phyloP scores from a whole-genome alignment of 495 filamentous ascomycete species.

The Aspergillus haitiensis region DNA sequence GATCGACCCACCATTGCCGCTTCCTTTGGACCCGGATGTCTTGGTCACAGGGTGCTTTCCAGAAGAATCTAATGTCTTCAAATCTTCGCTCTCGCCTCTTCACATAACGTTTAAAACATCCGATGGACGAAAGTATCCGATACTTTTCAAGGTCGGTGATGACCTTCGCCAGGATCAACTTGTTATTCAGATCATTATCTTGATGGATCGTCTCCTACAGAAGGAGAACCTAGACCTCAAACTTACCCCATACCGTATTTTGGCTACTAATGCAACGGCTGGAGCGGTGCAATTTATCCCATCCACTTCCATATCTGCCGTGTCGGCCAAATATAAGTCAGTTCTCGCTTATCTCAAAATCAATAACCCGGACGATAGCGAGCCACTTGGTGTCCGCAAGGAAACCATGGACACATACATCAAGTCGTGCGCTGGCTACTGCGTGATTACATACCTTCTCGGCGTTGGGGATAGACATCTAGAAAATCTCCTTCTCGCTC shows the following conservation, averaged over 20 bases:
- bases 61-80: constrained; percentile 89
- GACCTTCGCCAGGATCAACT: constrained; percentile 97
- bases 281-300: constrained; percentile 92
- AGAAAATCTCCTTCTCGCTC: constrained; percentile 90
- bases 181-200: constrained; percentile 94
- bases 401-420: constrained; percentile 94
- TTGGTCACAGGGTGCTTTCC: constrained; percentile 75
- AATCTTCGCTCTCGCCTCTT: constrained; percentile 87
- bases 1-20: constrained; percentile 83
- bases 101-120: constrained; percentile 87
- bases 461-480: constrained; percentile 95
- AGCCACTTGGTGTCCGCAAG: constrained; percentile 82
- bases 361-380: constrained; percentile 84
- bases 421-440: constrained; percentile 95
- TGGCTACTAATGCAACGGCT: constrained; percentile 85
- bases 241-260: constrained; percentile 90
- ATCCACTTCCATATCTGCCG: constrained; percentile 76
- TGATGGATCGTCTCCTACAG: constrained; percentile 94
- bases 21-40: constrained; percentile 85
- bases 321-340: constrained; percentile 78
- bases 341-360: constrained; percentile 82
- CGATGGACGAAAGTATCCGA: constrained; percentile 73
- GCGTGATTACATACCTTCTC: constrained; percentile 98
- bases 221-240: constrained; percentile 98
- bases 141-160: constrained; percentile 97